Conservation (phyloP, 306 rosid genomes). For the Abrus precatorius region DNA sequence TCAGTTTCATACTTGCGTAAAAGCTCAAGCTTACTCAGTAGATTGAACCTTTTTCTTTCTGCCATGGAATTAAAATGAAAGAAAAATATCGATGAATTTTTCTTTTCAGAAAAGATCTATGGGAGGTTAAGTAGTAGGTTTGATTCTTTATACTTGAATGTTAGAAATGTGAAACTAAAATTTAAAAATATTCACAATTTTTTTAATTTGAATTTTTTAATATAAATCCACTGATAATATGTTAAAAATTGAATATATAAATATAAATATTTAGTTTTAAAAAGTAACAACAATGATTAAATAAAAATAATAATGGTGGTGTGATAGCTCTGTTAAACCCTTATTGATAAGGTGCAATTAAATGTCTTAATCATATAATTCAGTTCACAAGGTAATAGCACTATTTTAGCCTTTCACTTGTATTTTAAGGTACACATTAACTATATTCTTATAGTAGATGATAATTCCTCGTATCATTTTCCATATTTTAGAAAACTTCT, state of each 20-base stretch:
- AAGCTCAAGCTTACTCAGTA: not conserved
- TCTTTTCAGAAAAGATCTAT: no score
- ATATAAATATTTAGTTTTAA: no score
- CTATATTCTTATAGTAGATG: not conserved
- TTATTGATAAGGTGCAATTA: not conserved
- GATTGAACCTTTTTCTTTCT: no score
- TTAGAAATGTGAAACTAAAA: not conserved
- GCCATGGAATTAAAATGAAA: no score
- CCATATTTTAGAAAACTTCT: not conserved
- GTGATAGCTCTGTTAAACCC: slow-evolving; percentile 1
- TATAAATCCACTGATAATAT: no score
- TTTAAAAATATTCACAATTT: not conserved
- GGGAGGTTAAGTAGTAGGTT: not conserved
- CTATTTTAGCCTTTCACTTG: not conserved
- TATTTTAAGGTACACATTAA: not conserved
- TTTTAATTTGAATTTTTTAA: no score
- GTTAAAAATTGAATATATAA: not conserved
- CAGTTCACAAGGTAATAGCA: not conserved
- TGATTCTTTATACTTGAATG: no score
- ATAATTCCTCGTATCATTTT: not conserved
- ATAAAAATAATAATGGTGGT: no score
- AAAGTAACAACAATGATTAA: not conserved
- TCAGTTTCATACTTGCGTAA: slow-evolving; percentile 2
- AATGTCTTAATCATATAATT: not conserved
- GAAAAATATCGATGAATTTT: not conserved